Evolutionary conservation across 2,329 filamentous ascomycete species (phyloP).

Genomic region (Alternaria ethzedia): DNA sequence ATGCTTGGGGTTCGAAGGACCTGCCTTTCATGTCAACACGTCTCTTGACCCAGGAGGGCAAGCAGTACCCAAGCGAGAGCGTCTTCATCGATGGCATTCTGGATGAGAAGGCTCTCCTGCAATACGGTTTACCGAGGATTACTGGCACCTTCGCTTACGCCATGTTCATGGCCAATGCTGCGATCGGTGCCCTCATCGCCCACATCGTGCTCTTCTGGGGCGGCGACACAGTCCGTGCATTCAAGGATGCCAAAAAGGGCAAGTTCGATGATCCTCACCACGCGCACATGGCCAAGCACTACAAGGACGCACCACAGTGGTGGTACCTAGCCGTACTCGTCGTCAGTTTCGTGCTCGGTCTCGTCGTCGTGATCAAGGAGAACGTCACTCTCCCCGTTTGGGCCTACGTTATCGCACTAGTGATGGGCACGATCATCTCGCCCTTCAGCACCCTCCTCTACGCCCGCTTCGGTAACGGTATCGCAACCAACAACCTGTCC

Average conservation of each 20-base stretch:
- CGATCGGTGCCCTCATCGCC: conserved; percentile 19
- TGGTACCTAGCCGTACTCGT: conserved; percentile 20
- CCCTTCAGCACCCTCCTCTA: conserved; percentile 22
- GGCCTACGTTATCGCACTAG: conserved; percentile 18
- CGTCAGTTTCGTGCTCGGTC: conserved; percentile 19
- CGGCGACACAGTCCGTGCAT: conserved; percentile 16
- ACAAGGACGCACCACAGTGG: conserved; percentile 22
- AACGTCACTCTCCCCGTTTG: conserved; percentile 19
- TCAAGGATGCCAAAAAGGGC: conserved; percentile 15
- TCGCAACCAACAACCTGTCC: conserved; percentile 23
- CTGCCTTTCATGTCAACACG: conserved; percentile 24
- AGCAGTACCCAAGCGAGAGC: conserved; percentile 12
- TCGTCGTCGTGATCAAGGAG: conserved; percentile 19
- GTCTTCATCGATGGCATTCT: conserved; percentile 19
- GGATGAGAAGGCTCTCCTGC: conserved; percentile 16
- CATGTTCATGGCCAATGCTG: conserved; percentile 27
- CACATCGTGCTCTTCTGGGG: conserved; percentile 22
- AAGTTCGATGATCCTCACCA: conserved; percentile 20
- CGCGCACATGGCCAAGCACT: conserved; percentile 17
- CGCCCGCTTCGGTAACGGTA: conserved; percentile 20
- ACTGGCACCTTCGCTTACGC: conserved; percentile 20
- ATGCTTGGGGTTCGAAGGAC: conserved; percentile 18
- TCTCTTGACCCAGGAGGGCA: conserved; percentile 14
- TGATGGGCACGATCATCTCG: conserved; percentile 13
- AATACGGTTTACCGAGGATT: conserved; percentile 18